Conservation (phyloP, 1,284 basidiomycete species). For the Ganoderma multipileum region DNA sequence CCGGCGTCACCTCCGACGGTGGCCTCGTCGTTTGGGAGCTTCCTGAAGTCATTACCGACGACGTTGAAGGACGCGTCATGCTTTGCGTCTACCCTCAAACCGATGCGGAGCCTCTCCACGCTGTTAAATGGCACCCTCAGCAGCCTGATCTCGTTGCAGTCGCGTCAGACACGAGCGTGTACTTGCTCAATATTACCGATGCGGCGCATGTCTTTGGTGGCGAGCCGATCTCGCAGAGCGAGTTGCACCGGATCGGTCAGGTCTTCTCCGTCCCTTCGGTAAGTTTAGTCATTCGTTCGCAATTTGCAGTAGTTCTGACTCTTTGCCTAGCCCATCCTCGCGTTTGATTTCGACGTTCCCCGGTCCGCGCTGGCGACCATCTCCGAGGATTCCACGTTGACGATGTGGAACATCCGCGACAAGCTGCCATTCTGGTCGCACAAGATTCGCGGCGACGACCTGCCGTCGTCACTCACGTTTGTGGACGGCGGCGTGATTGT, state of each 20-base stretch:
- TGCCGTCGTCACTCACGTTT: conserved; percentile 80
- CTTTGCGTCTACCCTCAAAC: conserved; percentile 71
- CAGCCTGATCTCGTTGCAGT: conserved; percentile 79
- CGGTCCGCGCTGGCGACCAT: conserved; percentile 79
- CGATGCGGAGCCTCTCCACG: conserved; percentile 68
- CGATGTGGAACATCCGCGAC: conserved; percentile 80
- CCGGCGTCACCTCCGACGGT: conserved; percentile 84
- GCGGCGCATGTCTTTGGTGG: conserved; percentile 62
- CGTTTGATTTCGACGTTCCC: conserved; percentile 81
- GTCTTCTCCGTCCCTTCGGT: conserved; percentile 74
- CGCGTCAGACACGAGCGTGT: conserved; percentile 75
- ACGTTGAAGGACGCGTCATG: conserved; percentile 78
- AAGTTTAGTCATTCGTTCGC: conserved; percentile 40
- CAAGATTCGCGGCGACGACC: conserved; percentile 76
- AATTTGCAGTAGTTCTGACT: conserved; percentile 6
- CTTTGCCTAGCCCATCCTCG: conserved; percentile 66
- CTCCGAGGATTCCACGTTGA: conserved; percentile 79
- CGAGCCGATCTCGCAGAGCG: conserved; percentile 67
- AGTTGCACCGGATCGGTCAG: conserved; percentile 69
- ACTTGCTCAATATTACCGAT: conserved; percentile 73
- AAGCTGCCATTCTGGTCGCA: conserved; percentile 74
- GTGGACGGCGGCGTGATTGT: conserved; percentile 81
- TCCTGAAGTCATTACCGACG: conserved; percentile 80
- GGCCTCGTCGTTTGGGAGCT: conserved; percentile 88
- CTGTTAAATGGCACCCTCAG: conserved; percentile 85